Evolutionary conservation across 2,329 filamentous ascomycete genomes (phyloP).

Genomic region (Verticillium isaacii): DNA sequence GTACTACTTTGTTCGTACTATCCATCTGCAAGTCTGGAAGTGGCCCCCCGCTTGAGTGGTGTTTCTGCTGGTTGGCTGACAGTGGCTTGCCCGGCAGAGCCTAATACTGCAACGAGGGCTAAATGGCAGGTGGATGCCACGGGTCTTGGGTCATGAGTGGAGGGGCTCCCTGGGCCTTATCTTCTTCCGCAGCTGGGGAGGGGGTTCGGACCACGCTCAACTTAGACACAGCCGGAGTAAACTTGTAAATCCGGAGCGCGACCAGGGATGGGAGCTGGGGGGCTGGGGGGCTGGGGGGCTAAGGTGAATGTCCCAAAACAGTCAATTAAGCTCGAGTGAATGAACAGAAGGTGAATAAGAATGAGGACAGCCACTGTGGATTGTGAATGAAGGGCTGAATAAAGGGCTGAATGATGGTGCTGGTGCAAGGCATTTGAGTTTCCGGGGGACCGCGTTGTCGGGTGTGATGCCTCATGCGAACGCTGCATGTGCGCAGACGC

Average conservation of each 20-base stretch:
- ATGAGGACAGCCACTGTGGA: too few relatives aligned
- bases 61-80: background rate
- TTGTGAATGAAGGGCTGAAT: too few relatives aligned
- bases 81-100: background rate
- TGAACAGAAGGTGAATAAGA: too few relatives aligned
- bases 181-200: background rate
- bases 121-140: background rate
- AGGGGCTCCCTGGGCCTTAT: background rate
- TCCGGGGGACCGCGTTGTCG: background rate
- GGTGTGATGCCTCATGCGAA: background rate
- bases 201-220: background rate
- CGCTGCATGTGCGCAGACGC: background rate
- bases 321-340: too few relatives aligned
- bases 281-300: too few relatives aligned
- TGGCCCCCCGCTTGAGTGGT: background rate
- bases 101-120: background rate
- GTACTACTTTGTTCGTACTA: background rate
- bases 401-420: too few relatives aligned
- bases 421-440: background rate
- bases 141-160: background rate
- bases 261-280: background rate
- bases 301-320: too few relatives aligned
- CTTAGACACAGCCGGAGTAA: background rate
- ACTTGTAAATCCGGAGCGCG: background rate
- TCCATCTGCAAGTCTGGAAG: background rate